A percentile compares a stretch with the other conserved stretches of the same genome.
Conservation (phyloP, 1,139 yeast species). For the Suzukiozyma palmioleophila region DNA sequence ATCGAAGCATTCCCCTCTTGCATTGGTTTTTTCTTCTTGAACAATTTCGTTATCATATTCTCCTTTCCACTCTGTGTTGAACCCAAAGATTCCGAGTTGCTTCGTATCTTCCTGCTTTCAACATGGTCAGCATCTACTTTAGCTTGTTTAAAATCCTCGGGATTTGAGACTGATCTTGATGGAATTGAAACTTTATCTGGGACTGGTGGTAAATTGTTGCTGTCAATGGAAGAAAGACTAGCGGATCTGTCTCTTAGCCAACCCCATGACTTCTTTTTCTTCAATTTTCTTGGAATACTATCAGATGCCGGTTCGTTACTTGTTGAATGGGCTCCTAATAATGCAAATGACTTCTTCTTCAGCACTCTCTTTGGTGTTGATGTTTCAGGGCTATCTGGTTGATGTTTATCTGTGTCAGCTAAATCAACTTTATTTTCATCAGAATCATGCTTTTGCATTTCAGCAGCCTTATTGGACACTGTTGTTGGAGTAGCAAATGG, state of each 20-base stretch:
- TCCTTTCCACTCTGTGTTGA: constrained; percentile 24
- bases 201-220: constrained; percentile 16
- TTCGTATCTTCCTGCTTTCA: neutral
- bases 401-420: too few species aligned
- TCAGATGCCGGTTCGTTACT: constrained; percentile 1
- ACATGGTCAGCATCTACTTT: neutral
- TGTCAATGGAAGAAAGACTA: constrained; percentile 26
- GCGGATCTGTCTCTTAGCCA: constrained; percentile 37
- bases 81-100: neutral
- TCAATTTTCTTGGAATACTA: constrained; percentile 16
- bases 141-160: constrained; percentile 16
- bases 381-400: constrained; percentile 1
- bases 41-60: constrained; percentile 40
- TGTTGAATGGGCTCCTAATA: constrained; percentile 12
- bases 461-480: too few species aligned
- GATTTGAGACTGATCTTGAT: constrained; percentile 33
- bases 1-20: constrained; percentile 6
- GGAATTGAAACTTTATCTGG: constrained; percentile 16
- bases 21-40: constrained; percentile 35
- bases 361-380: constrained; percentile 9
- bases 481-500: too few species aligned
- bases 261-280: constrained; percentile 38
- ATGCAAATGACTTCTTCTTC: constrained; percentile 24
- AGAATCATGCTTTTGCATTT: too few species aligned
- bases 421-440: too few species aligned